Base-by-base conservation (phyloP, 352 stramenopile species). In the Sclerospora graminicola region DNA sequence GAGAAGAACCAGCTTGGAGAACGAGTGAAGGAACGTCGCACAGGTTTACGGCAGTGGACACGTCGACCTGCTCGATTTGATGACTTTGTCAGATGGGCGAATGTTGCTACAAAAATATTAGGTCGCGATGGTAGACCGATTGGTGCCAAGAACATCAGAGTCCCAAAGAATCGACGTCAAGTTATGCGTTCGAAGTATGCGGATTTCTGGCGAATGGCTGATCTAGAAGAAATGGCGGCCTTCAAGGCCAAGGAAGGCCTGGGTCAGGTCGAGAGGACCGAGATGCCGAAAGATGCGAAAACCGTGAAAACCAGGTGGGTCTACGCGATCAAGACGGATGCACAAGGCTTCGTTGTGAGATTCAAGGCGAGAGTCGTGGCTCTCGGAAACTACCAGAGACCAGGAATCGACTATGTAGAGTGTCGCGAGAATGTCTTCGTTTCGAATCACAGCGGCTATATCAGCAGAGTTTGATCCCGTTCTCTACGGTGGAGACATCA, bases 211-310 rank as follows among this genome's bases (percentile, higher is more conserved):
- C 10, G 14, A 18, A n/a, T 30, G 16, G 45, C 37, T 4, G 36
- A 46, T n/a, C 14, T 46, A 11, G 20, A 46, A 14, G 21, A 47
- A 34, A 44, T 38, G 27, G 19, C 33, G 15, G 35, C 26, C 8
- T 14, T 51, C 1, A 41, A 37, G 13, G 19, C 26, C 18, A 44
- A 45, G n/a, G 21, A n/a, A 24, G 36, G 46, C 5, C 24, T 44
- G 33, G 1, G 13, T 14, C 34, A 44, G n/a, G 43, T 44, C 19
- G 13, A 29, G 15, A 34, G 16, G 26, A 20, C 21, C 15, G 23
- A 29, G 27, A 19, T 49, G 2, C 42, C 42, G 32, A 24, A 29
- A 11, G 31, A 48, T 33, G 41, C 30, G 8, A 16, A 40, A 8
- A 16, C 31, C 0, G 32, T 41, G 9, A 37, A 31, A 1, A 36